Evolutionary conservation across 2,329 filamentous ascomycete genomes (phyloP), one percentile per base, ranked within the genome.

Genomic region (Colletotrichum coccodes): DNA sequence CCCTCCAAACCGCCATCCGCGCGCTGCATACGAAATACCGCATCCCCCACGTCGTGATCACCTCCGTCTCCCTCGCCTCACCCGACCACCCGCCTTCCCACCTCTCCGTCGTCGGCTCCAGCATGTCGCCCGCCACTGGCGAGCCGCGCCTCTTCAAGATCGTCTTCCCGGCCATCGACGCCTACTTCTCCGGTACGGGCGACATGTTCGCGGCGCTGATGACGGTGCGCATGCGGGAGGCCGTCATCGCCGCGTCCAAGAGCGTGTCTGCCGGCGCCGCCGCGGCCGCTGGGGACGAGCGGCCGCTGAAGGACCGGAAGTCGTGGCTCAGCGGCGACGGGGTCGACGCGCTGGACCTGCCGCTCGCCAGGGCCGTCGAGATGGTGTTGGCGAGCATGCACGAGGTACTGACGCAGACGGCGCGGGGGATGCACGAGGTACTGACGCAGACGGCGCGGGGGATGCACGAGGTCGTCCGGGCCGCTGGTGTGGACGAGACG

Each of bases 201-300:
- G 96, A 99, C 83, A 98, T 99, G 95, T 98, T 99, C 77, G 95
- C 94, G 34, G 95, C 95, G 8, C 86, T 99, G 52, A 94, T 94
- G 77, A 90, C 97, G 1, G 93, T 93, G 46, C 90, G 95, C 34
- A 90, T 99, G 76, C 91, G 95, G 66, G 94, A 98, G 83, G 94
- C 94, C 30, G 92, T 94, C 1, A 80, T 83, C 60, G 81, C 76
- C 21, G 78, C 74, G 1, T 76, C 71, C 56, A 71, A 75, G n/a
- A 77, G 73, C 2, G 76, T 71, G 52, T 71, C 74, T 28, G 8
- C 42, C 36, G 18, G 8, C 30, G 30, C n/a, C 40, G n/a, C 30
- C n/a, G n/a, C n/a, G n/a, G n/a, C n/a, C n/a, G n/a, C n/a, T 12
- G 56, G 11, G 12, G 57, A 21, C 1, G 26, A 49, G 38, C n/a